These are phyloP conservation scores for Ziziphus jujuba DNA, from an alignment of 306 rosid species.

Conservation along the genomic window DNA sequence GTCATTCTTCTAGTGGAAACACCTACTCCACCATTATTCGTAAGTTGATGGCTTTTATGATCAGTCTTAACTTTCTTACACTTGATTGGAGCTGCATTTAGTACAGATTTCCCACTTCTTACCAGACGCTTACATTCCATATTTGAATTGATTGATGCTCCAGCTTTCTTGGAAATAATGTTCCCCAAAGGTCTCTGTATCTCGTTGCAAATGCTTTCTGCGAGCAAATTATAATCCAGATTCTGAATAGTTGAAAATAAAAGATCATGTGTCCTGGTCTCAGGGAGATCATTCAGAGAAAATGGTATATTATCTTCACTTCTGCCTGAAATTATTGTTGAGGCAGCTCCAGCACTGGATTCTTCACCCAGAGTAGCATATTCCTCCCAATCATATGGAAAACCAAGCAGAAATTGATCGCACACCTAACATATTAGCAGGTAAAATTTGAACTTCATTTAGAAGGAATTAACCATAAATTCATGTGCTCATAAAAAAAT, in stretches of 20 bases:
- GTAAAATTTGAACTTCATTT: neutral
- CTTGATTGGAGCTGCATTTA: neutral
- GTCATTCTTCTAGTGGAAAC: slow-evolving; percentile 38
- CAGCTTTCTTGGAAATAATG: slow-evolving; percentile 13
- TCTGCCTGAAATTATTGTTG: slow-evolving; percentile 6
- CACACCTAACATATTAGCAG: slow-evolving; percentile 43
- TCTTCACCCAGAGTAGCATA: slow-evolving; percentile 25
- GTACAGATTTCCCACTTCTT: slow-evolving; percentile 2
- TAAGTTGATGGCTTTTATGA: neutral
- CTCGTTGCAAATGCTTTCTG: slow-evolving; percentile 16
- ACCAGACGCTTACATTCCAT: neutral
- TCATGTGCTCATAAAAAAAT: neutral
- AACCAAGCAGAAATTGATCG: slow-evolving; percentile 53
- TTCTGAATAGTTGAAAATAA: slow-evolving; percentile 22
- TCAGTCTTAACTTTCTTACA: neutral
- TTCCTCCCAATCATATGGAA: slow-evolving; percentile 75
- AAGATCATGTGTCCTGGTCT: slow-evolving; percentile 26
- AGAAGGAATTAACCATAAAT: neutral
- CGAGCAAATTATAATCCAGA: slow-evolving; percentile 19
- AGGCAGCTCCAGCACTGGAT: neutral
- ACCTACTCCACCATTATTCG: slow-evolving; percentile 1
- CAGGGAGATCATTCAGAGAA: slow-evolving; percentile 27
- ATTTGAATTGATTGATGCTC: neutral
- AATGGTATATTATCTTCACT: slow-evolving; percentile 12
- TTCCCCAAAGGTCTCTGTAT: slow-evolving; percentile 12